Percentiles rank a stretch among this genome's conserved stretches.
These are phyloP conservation scores for Castanea sativa DNA, from an alignment of 306 rosid species.

Conservation along the genomic window DNA sequence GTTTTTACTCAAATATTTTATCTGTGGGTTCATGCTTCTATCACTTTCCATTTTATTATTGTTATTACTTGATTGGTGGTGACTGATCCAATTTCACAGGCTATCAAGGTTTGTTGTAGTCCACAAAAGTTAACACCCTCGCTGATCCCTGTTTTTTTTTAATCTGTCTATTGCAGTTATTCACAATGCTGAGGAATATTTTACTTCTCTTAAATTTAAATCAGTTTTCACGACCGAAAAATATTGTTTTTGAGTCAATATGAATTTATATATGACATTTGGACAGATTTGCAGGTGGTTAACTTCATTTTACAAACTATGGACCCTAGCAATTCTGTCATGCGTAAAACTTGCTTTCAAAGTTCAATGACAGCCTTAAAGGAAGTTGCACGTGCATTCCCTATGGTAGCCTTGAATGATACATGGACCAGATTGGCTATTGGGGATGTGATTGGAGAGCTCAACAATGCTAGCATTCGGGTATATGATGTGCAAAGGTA, in stretches of 20 bases:
- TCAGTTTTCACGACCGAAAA: slow-evolving; percentile 1
- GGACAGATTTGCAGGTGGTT: slow-evolving; percentile 76
- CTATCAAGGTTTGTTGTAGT: not conserved
- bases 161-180: not conserved
- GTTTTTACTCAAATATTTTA: not conserved
- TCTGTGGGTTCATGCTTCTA: not conserved
- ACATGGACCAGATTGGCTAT: slow-evolving; percentile 92
- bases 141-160: not conserved
- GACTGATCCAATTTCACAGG: not conserved
- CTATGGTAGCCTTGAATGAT: slow-evolving; percentile 89
- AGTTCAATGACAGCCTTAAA: slow-evolving; percentile 84
- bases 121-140: not conserved
- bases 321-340: slow-evolving; percentile 93
- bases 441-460: slow-evolving; percentile 89
- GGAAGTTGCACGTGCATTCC: slow-evolving; percentile 81
- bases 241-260: slow-evolving; percentile 20
- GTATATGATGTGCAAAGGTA: slow-evolving; percentile 98
- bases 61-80: not conserved
- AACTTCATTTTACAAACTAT: slow-evolving; percentile 84
- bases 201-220: slow-evolving; percentile 10
- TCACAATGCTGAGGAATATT: slow-evolving; percentile 10
- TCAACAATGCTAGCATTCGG: slow-evolving; percentile 59
- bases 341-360: slow-evolving; percentile 87
- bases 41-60: not conserved
- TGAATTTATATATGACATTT: slow-evolving; percentile 46